Evolutionary conservation across 495 filamentous ascomycete species (phyloP), one percentile per base, ranked within the genome.

Genomic region (Podospora didyma): DNA sequence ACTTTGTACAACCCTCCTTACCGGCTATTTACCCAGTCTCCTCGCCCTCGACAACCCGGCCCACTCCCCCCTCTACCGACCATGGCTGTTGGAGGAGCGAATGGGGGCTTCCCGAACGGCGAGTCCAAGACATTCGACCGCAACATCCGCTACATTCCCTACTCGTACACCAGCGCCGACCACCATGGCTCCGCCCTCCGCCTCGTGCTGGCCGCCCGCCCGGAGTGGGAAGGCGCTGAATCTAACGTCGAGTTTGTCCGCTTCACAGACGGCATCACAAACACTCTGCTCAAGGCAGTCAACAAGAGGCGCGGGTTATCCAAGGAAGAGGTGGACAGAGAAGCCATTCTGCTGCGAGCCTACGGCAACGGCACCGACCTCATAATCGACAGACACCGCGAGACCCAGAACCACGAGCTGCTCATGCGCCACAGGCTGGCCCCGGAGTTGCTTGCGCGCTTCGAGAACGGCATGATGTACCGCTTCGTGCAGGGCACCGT

Each of bases 261-360:
- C 46, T 98, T 97, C 76, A 98, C 89, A 24, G 94, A 98, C 67
- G 94, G 94, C 61, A 98, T 98, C 71, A 98, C 94, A 46, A 98
- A 98, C 72, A 97, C 93, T 75, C 82, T 98, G 28, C 69, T 83
- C 34, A 97, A 97, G 81, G 89, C 89, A 26, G 79, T 92, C 69
- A 96, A 96, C 69, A 84, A 82, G 71, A 84, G 82, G 41, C 79
- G 87, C 5, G 89, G 88, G n/a, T 78, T 86, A 58, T 86, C 88
- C 19, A 78, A 89, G 61, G 83, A 89, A 51, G 73, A 96, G 66
- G 75, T 92, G 60, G 92, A 99, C 72, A 79, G 83, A 46, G 90
- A 96, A 61, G 89, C 95, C 11, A 82, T 99, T 61, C 79, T 99
- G 54, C 80, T 99, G 66, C 84, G 94, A 60, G 94, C 94, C 50